Evolutionary conservation across 208 protist genomes (phyloP).

Genomic region (Crithidia fasciculata): DNA sequence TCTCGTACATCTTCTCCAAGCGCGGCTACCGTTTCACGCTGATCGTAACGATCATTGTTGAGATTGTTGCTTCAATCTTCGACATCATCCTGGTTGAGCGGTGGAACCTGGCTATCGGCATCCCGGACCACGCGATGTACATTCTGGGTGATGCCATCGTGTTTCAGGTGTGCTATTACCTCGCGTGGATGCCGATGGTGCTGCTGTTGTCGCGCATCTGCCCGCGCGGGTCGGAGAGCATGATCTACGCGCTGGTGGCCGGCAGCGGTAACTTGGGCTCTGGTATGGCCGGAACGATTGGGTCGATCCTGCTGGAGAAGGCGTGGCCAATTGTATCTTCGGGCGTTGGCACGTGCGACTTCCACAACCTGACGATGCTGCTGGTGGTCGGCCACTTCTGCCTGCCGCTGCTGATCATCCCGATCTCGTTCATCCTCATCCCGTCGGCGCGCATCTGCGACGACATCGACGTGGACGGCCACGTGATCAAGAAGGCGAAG

Average conservation of each 20-base stretch:
- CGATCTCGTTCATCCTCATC: slow-evolving; percentile 58
- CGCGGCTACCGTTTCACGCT: slow-evolving; percentile 52
- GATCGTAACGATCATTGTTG: slow-evolving; percentile 34
- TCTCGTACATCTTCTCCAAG: slow-evolving; percentile 67
- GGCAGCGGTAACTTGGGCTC: slow-evolving; percentile 76
- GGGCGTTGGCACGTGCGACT: slow-evolving; percentile 53
- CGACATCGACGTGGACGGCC: slow-evolving; percentile 48
- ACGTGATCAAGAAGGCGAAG: slow-evolving; percentile 33
- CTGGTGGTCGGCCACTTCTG: slow-evolving; percentile 59
- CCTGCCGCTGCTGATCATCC: slow-evolving; percentile 57
- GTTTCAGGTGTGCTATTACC: slow-evolving; percentile 48
- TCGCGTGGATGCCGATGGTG: slow-evolving; percentile 73
- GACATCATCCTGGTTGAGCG: slow-evolving; percentile 64
- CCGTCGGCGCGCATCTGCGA: slow-evolving; percentile 59
- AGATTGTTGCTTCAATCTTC: slow-evolving; percentile 48
- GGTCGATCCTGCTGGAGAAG: slow-evolving; percentile 51
- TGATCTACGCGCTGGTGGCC: slow-evolving; percentile 75
- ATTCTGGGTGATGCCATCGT: slow-evolving; percentile 68
- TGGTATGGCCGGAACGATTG: slow-evolving; percentile 40
- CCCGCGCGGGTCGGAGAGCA: slow-evolving; percentile 75
- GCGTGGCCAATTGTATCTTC: slow-evolving; percentile 47
- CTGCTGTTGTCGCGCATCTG: slow-evolving; percentile 77
- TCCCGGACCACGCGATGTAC: slow-evolving; percentile 66
- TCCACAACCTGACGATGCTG: slow-evolving; percentile 54
- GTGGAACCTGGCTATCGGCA: slow-evolving; percentile 47